Percentiles rank a stretch among this genome's conserved stretches.
Evolutionary conservation across 2,329 filamentous ascomycete species (phyloP).

Genomic region (Ceratocystis papillata): DNA sequence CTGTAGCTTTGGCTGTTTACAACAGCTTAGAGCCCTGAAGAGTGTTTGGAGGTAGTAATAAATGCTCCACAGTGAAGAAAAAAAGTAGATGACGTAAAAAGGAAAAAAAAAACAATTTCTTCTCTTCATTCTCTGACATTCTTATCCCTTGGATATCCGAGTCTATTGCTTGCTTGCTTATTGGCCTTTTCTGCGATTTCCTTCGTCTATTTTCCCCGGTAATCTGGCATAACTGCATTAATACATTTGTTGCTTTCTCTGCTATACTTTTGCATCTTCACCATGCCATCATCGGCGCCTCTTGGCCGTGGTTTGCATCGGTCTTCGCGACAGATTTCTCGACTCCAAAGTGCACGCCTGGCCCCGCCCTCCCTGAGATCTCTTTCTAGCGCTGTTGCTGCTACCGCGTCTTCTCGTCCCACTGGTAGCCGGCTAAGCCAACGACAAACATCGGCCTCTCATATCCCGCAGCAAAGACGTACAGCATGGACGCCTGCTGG

Average conservation of each 20-base stretch:
- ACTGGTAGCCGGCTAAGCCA: neutral
- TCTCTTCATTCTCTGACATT: conserved; percentile 5
- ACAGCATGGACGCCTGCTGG: conserved; percentile 26
- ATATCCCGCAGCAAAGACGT: conserved; percentile 8
- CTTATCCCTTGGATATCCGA: neutral
- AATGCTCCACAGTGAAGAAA: neutral
- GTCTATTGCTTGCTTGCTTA: neutral
- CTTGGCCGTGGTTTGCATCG: conserved; percentile 35
- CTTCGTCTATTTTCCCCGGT: neutral
- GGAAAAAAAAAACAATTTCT: neutral
- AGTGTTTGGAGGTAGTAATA: neutral
- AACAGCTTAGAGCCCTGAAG: neutral
- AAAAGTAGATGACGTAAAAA: conserved; percentile 1
- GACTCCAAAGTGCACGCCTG: conserved; percentile 11
- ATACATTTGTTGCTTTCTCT: neutral
- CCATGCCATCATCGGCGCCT: conserved; percentile 33
- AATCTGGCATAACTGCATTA: neutral
- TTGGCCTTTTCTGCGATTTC: neutral
- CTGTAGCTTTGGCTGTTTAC: neutral
- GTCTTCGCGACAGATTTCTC: conserved; percentile 30
- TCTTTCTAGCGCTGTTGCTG: conserved; percentile 22
- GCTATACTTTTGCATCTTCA: conserved; percentile 16
- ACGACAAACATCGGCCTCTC: neutral
- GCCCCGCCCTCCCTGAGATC: conserved; percentile 17
- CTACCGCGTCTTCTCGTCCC: conserved; percentile 20